Base-by-base conservation (phyloP, 106 monocot species). In the Dendrobium officinale region DNA sequence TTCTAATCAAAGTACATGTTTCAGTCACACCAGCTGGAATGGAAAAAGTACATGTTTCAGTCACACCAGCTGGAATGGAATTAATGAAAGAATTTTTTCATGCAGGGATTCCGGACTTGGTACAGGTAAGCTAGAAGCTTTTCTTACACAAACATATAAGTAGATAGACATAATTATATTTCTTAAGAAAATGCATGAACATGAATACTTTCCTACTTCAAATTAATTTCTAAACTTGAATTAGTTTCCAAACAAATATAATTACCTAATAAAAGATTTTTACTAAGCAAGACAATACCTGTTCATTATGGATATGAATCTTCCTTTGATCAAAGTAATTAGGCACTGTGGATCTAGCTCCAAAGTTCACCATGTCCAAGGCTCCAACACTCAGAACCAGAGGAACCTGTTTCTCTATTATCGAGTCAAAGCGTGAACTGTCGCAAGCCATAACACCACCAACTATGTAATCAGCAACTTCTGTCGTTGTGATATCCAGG, bases 351-450 rank as follows among this genome's bases (percentile, higher is more conserved):
- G 90, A 79, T 79, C 78, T 87, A 40, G 88, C 86, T 75, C 96
- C 96, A 86, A 97, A 97, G 55, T 97, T 97, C 55, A 97, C 96
- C 94, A 94, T 97, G 82, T 97, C 96, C 68, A 94, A 81, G 42
- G 96, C 94, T n/a, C 94, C 96, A 51, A 94, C 86, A 86, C 94
- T 97, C 40, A 97, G 80, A 66, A 97, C 92, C 24, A 92, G 66
- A 84, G 96, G 96, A 79, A 97, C 79, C 70, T 89, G 90, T 61
- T 88, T 94, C 83, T 97, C 90, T 70, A 94, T 89, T 1, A 92
- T 89, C 26, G 86, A 85, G 84, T 97, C 96, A 84, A 97, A 97
- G 70, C 96, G 85, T 42, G 88, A 86, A 61, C 68, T 81, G 76
- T 97, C 92, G 83, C 94, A 97, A 22, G 92, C 89, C 94, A 97